Evolutionary conservation across 352 stramenopile species (phyloP), one percentile per base, ranked within the genome.

Genomic region (Pythium graminicola): DNA sequence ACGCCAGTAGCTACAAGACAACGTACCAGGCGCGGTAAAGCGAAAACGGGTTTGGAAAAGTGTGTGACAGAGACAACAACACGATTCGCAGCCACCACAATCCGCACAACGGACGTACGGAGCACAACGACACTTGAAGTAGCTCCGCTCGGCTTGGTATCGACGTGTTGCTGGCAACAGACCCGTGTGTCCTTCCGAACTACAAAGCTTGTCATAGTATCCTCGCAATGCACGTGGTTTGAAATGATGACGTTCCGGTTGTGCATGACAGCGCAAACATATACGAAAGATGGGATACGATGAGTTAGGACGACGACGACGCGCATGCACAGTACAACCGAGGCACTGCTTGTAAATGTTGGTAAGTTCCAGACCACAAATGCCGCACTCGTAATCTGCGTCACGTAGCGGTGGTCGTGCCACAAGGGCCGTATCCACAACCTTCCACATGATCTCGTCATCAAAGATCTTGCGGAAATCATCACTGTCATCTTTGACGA

Each of bases 271-370:
- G 23, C 80, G 77, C 38, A 89, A 47, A 36, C 82, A 89, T 43
- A 86, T 72, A 19, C 77, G 77, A 58, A 88, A 87, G 14, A 81
- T 56, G 13, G 57, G 51, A 60, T 85, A 93, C 42, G 64, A 56
- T 60, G 85, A 79, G 67, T 89, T 87, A 11, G 72, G 73, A 9
- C 70, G 67, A 38, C 72, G 66, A 19, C 69, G 61, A 28, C 69
- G 76, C 24, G 73, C 67, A 56, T 88, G 86, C 17, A 88, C 67
- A 1, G 76, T 71, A 47, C 82, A 93, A 29, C 82, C 82, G 3
- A 93, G 64, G 27, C 82, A 93, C 55, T 90, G 79, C 62, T 93
- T 90, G 68, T 89, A 90, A 44, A 85, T 69, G 60, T 93, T 93
- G 20, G 76, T 77, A n/a, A 93, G 77, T 59, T 93, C 82, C 1